Base-by-base conservation (phyloP, 768 basidiomycete species). In the Amanita jacksonii region DNA sequence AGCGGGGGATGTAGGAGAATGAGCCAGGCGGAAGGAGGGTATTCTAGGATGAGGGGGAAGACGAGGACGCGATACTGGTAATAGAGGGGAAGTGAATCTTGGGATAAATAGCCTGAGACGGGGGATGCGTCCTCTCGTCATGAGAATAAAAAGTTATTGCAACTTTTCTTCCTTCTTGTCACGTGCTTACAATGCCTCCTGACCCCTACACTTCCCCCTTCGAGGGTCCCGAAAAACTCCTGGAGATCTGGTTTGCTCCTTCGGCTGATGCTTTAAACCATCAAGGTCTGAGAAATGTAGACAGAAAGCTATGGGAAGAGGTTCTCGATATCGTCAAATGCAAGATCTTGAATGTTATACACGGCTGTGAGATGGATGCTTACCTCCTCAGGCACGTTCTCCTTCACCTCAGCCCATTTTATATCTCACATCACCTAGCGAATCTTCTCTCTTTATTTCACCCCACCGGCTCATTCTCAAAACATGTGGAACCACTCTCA, bases 401-500 rank as follows among this genome's bases (percentile, higher is more conserved):
- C 32, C 9, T 12, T 40, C 40, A n/a, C 50, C 39, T 15, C 27
- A 28, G 35, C 24, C 46, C 44, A 27, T 33, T 12, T 13, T 39
- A 16, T 42, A 48, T 51, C 51, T 54, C 28, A 52, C 43, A 25
- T 34, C 43, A 36, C 40, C n/a, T 62, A 98, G 96, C 68, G 96
- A 98, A 74, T 98, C 94, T 0, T 97, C 93, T 28, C 72, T 99
- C 44, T 94, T 99, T 57, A 81, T 99, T 43, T 89, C 85, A 30
- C 79, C 94, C 2, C 93, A 99, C 65, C 83, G 91, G 45, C 74
- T 99, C 48, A 98, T 99, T 55, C 79, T 99, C 58, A 99, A 99
- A 66, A 99, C 96, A 9, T 99, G 96, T 62, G 96, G 96, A 19
- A 99, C 96, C 3, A 99, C 96, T 4, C 81, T 98, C 49, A 97